Evolutionary conservation across 1,139 yeast species (phyloP).

Genomic region (Kodamaea arcana): DNA sequence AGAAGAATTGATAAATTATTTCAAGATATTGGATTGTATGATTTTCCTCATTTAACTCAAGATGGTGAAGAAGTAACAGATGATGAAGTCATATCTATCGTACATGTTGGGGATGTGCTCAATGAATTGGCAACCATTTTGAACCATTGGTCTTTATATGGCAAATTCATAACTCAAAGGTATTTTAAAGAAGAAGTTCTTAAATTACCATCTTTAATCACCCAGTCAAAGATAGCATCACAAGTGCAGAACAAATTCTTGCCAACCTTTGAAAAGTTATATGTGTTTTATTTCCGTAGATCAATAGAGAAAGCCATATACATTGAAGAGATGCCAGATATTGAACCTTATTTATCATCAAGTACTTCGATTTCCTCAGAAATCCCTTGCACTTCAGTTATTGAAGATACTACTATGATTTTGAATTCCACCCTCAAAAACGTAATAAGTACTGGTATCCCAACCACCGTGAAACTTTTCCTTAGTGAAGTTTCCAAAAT

Average conservation of each 20-base stretch:
- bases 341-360: constrained; percentile 28
- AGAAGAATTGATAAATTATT: constrained; percentile 55
- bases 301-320: constrained; percentile 80
- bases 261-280: constrained; percentile 61
- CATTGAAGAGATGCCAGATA: constrained; percentile 68
- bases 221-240: constrained; percentile 55
- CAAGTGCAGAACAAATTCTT: constrained; percentile 54
- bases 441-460: constrained; percentile 58
- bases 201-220: constrained; percentile 50
- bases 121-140: constrained; percentile 72
- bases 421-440: constrained; percentile 63
- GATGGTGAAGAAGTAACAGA: constrained; percentile 14
- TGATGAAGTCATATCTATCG: constrained; percentile 40
- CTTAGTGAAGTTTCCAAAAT: constrained; percentile 31
- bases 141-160: constrained; percentile 84
- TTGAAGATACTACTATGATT: constrained; percentile 79
- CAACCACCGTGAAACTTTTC: constrained; percentile 49
- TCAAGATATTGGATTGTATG: constrained; percentile 54
- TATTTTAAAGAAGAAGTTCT: constrained; percentile 24
- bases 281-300: constrained; percentile 65
- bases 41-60: constrained; percentile 45
- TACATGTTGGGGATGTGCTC: constrained; percentile 53
- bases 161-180: constrained; percentile 66
- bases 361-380: constrained; percentile 38
- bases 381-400: constrained; percentile 75